Conservation (phyloP, 306 rosid genomes). For the Sophora flavescens region DNA sequence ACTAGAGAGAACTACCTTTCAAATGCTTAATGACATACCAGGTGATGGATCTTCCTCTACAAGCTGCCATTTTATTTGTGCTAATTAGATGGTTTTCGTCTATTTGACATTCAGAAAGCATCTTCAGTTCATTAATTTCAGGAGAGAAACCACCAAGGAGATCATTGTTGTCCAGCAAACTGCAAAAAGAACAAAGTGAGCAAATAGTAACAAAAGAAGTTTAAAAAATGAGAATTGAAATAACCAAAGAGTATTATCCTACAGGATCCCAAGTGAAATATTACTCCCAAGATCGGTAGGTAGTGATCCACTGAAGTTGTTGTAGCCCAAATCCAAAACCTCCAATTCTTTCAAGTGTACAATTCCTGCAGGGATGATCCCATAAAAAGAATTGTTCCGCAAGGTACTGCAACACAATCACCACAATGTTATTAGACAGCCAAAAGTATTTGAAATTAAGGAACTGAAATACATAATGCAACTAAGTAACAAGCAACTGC, state of each 20-base stretch:
- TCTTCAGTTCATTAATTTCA: slow-evolving; percentile 60
- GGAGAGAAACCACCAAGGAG: slow-evolving; percentile 70
- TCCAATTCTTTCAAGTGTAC: slow-evolving; percentile 75
- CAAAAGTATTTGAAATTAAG: slow-evolving; percentile 31
- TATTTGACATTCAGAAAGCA: slow-evolving; percentile 80
- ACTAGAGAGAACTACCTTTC: slow-evolving; percentile 26
- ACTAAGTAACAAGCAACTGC: slow-evolving; percentile 34
- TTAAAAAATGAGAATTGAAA: slow-evolving; percentile 31
- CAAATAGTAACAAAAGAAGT: slow-evolving; percentile 19
- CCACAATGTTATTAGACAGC: slow-evolving; percentile 31
- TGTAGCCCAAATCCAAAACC: slow-evolving; percentile 90
- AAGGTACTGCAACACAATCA: slow-evolving; percentile 63
- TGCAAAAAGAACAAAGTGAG: slow-evolving; percentile 53
- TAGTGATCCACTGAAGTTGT: slow-evolving; percentile 72
- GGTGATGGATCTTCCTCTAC: slow-evolving; percentile 51
- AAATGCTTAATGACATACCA: slow-evolving; percentile 61
- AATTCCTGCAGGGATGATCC: slow-evolving; percentile 73
- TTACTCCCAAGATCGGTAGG: slow-evolving; percentile 77
- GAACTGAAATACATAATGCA: slow-evolving; percentile 28
- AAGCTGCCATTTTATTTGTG: slow-evolving; percentile 49
- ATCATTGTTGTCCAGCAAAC: slow-evolving; percentile 84
- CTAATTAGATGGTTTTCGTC: slow-evolving; percentile 65
- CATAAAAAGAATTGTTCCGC: slow-evolving; percentile 84
- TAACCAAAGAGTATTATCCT: slow-evolving; percentile 52
- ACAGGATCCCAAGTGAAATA: slow-evolving; percentile 75